Evolutionary conservation across 345 rosid genomes (phyloP), one percentile per base, ranked within the genome.

Genomic region (Sonneratia caseolaris): DNA sequence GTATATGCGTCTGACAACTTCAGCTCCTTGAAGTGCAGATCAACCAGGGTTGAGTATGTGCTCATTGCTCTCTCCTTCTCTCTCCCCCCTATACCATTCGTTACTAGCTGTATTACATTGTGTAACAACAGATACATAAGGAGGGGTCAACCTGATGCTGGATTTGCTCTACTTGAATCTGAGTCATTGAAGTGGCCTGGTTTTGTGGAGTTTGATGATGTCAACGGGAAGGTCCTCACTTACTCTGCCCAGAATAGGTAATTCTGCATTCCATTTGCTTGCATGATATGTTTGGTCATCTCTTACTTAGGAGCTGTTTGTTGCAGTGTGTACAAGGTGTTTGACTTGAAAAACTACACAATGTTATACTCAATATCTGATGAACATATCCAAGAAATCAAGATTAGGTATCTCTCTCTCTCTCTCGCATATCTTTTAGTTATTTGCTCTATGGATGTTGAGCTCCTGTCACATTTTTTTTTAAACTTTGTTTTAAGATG

Each of bases 171-270:
- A 73, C 91, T 93, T 79, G 97, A 91, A 79, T 93, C 98, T 5
- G 97, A 94, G 68, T 89, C 96, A n/a, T 82, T 94, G 62, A 94
- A 91, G 76, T 94, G 98, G 98, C 98, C 98, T 32, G 98, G 98
- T 22, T 94, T 94, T 83, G 98, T 94, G 10, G 98, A 94, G 87
- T 94, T 94, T 83, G 98, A 94, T 83, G 98, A 94, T 83, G 97
- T 94, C 49, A 94, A 94, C 73, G 98, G 98, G 42, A 94, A 94
- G 74, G 97, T 94, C 70, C 85, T 94, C 22, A 91, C 98, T 18
- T 91, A 91, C 86, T 93, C 97, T 19, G 98, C 98, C 3, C 98
- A 94, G 69, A 93, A 91, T 83, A 88, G 96, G 86, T 94, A 75
- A 47, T 70, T 71, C 78, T 68, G 64, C 66, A 51, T 37, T 24